phyloP scores from a whole-genome alignment of 179 eudicot genomes.

The Silene coronaria region DNA sequence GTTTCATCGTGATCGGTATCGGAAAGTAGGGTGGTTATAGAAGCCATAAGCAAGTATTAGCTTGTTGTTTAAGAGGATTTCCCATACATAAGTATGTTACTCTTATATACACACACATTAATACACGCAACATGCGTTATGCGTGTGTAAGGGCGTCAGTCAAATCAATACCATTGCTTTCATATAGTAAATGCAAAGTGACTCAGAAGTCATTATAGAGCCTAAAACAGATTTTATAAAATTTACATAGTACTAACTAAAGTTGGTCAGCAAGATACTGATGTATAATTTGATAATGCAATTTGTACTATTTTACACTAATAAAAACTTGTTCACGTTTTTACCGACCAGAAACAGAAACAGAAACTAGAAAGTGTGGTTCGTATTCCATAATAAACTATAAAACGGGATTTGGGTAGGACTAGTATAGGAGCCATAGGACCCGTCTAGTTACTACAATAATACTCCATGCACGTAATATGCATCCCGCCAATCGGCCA shows the following conservation, averaged over 20 bases:
- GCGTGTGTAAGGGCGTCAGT: neutral
- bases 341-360: neutral
- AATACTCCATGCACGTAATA: neutral
- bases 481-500: too few relatives aligned
- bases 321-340: neutral
- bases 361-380: constrained; percentile 2
- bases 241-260: neutral
- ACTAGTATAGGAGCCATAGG: too few relatives aligned
- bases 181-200: neutral
- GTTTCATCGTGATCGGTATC: neutral
- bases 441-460: neutral
- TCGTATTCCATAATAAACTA: neutral
- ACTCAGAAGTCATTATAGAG: neutral
- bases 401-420: neutral
- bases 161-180: neutral
- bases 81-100: neutral
- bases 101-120: neutral
- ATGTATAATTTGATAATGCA: neutral
- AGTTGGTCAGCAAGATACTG: neutral
- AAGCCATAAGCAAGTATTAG: constrained; percentile 4
- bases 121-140: neutral
- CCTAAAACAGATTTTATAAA: neutral
- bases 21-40: constrained; percentile 10
- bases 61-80: neutral
- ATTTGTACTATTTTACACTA: neutral